Conservation (phyloP, 2,329 filamentous ascomycete species). For the Claviceps arundinis region DNA sequence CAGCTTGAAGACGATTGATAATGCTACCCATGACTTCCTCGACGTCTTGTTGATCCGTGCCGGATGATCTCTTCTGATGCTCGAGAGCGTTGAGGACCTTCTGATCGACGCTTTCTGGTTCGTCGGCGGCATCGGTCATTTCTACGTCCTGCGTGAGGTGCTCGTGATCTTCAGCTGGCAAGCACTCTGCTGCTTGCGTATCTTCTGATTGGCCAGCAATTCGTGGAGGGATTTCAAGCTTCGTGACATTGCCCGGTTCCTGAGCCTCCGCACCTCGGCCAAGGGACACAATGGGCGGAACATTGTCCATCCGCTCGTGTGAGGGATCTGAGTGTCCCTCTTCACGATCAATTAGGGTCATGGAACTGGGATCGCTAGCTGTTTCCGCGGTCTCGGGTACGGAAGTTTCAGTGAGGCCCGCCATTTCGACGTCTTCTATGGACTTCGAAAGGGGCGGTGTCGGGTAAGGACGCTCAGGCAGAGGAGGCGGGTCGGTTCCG, state of each 20-base stretch:
- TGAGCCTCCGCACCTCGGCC: slow-evolving; percentile 5
- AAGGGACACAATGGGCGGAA: slow-evolving; percentile 6
- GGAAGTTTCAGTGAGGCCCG: slow-evolving; percentile 19
- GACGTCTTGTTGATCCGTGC: slow-evolving; percentile 77
- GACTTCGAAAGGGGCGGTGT: slow-evolving; percentile 17
- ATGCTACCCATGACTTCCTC: slow-evolving; percentile 92
- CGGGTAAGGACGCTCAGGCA: slow-evolving; percentile 35
- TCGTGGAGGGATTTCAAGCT: not conserved
- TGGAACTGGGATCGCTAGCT: slow-evolving; percentile 35
- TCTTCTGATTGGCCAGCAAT: not conserved
- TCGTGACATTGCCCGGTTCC: not conserved
- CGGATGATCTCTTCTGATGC: slow-evolving; percentile 32
- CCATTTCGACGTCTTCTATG: slow-evolving; percentile 21
- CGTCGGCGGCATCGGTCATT: slow-evolving; percentile 18
- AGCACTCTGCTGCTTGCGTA: not conserved
- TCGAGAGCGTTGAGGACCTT: slow-evolving; percentile 32
- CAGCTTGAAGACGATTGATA: slow-evolving; percentile 78
- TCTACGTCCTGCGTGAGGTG: slow-evolving; percentile 11
- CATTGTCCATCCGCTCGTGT: slow-evolving; percentile 20
- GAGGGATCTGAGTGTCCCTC: slow-evolving; percentile 24
- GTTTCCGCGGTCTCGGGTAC: slow-evolving; percentile 22
- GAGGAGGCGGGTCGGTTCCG: slow-evolving; percentile 28
- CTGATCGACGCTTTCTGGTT: slow-evolving; percentile 28
- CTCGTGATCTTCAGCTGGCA: not conserved
- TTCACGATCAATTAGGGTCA: slow-evolving; percentile 34